These are phyloP conservation scores for Microbotryum violaceum DNA, from an alignment of 1,284 basidiomycete genomes.

Conservation along the genomic window DNA sequence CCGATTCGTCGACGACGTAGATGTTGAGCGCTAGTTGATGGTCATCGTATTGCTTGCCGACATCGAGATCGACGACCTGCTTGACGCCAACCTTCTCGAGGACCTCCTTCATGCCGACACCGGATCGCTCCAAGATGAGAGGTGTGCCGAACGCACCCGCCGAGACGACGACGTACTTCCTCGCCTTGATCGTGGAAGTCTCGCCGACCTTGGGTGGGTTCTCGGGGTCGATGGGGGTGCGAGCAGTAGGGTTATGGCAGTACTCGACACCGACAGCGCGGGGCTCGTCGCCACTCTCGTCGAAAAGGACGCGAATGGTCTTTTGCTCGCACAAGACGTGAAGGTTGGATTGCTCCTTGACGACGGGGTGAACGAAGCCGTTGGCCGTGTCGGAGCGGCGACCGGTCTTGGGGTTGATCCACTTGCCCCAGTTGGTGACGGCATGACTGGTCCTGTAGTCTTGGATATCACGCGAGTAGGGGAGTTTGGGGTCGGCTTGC, in stretches of 20 bases:
- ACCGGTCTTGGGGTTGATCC: constrained; percentile 7
- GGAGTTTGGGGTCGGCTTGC: constrained; percentile 7
- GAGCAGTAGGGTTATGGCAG: constrained; percentile 9
- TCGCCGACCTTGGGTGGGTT: constrained; percentile 5
- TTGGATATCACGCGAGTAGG: constrained; percentile 9
- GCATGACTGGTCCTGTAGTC: constrained; percentile 12
- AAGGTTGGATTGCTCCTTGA: constrained; percentile 5
- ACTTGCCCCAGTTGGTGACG: constrained; percentile 8
- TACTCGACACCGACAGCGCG: constrained; percentile 11
- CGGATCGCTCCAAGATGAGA: constrained; percentile 51
- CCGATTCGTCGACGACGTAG: constrained; percentile 42
- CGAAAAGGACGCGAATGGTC: constrained; percentile 11
- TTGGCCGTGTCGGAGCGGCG: constrained; percentile 5
- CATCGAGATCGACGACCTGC: constrained; percentile 50
- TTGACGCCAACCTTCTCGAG: constrained; percentile 45
- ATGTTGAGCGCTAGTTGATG: constrained; percentile 13
- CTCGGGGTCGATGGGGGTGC: constrained; percentile 2
- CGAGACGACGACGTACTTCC: constrained; percentile 12
- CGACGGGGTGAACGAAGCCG: constrained; percentile 11
- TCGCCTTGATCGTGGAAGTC: constrained; percentile 7
- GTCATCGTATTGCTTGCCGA: constrained; percentile 54
- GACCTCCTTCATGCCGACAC: constrained; percentile 46
- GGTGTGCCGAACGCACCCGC: constrained; percentile 44
- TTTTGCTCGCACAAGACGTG: constrained; percentile 10
- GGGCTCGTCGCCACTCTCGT: not conserved